Base-by-base conservation (phyloP, 306 rosid genomes). In the Cucurbita maxima region DNA sequence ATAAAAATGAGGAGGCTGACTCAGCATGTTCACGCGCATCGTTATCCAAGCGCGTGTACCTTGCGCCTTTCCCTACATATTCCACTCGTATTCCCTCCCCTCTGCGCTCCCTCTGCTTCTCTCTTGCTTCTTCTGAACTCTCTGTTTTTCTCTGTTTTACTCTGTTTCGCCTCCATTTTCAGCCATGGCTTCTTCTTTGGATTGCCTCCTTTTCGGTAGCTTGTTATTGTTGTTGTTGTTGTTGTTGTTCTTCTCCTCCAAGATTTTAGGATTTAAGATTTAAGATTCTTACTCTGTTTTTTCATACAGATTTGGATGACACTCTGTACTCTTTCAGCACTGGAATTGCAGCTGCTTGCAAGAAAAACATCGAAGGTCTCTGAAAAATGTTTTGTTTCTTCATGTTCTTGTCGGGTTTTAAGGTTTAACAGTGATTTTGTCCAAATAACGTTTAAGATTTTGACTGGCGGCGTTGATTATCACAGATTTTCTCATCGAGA, bases 351-450 rank as follows among this genome's bases (percentile, higher is more conserved):
- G 53, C 77, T 16, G 77, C 82, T 25, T 76, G 83, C 18, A 93
- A 86, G 94, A 84, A 78, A 81, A 90, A 93, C 81, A 93, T 93
- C 18, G 92, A 93, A 36, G 86, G 90, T 86, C 47, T 58, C 54
- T 44, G 1, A 11, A 34, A 40, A 18, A 4, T 34, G 50, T 57
- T 69, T 1, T 25, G 19, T 30, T 20, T 30, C 1, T 30, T 30
- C 34, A 30, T 30, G 34, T 30, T 30, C 34, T 30, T 30, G 34
- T 30, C 1, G 34, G 34, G 34, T 30, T 30, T 30, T 30, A 30
- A 30, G 34, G 34, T 30, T 30, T 30, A 30, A 30, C 34, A 30
- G 3, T 30, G 34, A 30, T 30, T 30, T 30, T 30, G 3, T 30
- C 34, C 3, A 30, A 30, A 30, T 30, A 30, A 30, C 34, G 3